Evolutionary conservation across 2,329 filamentous ascomycete genomes (phyloP).

Genomic region (Microdochium trichocladiopsis): DNA sequence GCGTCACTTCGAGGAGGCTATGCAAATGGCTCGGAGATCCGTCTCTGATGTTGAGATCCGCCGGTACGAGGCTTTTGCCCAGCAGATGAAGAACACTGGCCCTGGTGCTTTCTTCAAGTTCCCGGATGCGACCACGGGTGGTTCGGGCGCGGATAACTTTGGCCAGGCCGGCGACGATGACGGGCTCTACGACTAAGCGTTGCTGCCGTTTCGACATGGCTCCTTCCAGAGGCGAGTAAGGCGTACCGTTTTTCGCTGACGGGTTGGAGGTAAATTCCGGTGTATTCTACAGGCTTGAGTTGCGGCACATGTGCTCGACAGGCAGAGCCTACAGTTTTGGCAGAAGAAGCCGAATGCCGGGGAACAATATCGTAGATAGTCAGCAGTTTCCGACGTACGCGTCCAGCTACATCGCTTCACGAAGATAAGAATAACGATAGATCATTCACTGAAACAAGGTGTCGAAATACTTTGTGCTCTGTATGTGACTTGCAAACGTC

Average conservation of each 20-base stretch:
- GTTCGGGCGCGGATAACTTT: conserved; percentile 58
- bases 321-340: too few species aligned
- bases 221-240: conserved; percentile 1
- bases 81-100: conserved; percentile 98
- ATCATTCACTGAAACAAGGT: neutral
- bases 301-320: too few species aligned
- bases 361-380: neutral
- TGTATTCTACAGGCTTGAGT: conserved; percentile 42
- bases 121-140: conserved; percentile 67
- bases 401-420: neutral
- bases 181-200: conserved; percentile 84
- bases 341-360: too few species aligned
- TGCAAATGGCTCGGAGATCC: conserved; percentile 88
- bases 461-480: too few species aligned
- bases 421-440: conserved; percentile 1
- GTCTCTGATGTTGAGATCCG: conserved; percentile 97
- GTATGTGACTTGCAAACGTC: too few species aligned
- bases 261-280: neutral
- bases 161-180: conserved; percentile 90
- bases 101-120: conserved; percentile 98
- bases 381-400: neutral
- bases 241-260: neutral
- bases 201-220: conserved; percentile 11
- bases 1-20: conserved; percentile 97
- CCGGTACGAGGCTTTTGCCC: conserved; percentile 95